These are phyloP conservation scores for Epichloe glyceriae DNA, from an alignment of 2,329 filamentous ascomycete species.

Conservation along the genomic window DNA sequence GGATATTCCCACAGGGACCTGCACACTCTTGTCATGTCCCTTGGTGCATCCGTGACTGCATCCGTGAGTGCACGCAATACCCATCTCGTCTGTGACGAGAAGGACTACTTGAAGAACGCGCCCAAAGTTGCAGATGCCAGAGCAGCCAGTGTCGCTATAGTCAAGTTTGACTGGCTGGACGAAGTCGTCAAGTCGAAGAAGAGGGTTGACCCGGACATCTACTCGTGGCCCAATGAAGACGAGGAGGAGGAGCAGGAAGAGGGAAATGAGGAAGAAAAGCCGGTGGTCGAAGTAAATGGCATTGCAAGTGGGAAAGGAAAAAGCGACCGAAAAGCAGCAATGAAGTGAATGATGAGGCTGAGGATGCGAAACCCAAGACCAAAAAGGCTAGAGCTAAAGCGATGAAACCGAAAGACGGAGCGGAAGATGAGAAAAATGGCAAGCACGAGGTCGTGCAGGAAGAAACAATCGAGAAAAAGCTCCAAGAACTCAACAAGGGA, in stretches of 20 bases:
- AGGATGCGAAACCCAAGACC: constrained; percentile 11
- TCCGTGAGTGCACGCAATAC: constrained; percentile 38
- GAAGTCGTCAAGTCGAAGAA: constrained; percentile 30
- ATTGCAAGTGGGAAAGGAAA: constrained; percentile 13
- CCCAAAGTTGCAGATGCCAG: constrained; percentile 38
- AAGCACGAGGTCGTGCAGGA: constrained; percentile 15
- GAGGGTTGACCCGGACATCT: constrained; percentile 14
- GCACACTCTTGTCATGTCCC: constrained; percentile 29
- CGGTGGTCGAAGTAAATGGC: constrained; percentile 8
- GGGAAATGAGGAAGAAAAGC: constrained; percentile 5
- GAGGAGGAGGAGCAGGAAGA: background rate
- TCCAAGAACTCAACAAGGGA: constrained; percentile 22
- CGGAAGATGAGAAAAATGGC: constrained; percentile 22
- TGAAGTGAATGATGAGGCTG: constrained; percentile 10
- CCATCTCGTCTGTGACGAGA: constrained; percentile 42
- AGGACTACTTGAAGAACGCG: constrained; percentile 35
- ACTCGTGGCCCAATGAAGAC: constrained; percentile 11
- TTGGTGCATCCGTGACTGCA: constrained; percentile 36
- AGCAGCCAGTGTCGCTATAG: constrained; percentile 36
- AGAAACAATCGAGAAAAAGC: constrained; percentile 21
- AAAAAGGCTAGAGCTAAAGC: constrained; percentile 18
- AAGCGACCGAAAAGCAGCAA: constrained; percentile 15
- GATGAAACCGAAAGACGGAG: constrained; percentile 17
- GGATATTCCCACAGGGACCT: constrained; percentile 38
- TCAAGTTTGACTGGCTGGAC: constrained; percentile 49